Evolutionary conservation across 2,329 filamentous ascomycete genomes (phyloP).

Genomic region (Fusarium sp.): DNA sequence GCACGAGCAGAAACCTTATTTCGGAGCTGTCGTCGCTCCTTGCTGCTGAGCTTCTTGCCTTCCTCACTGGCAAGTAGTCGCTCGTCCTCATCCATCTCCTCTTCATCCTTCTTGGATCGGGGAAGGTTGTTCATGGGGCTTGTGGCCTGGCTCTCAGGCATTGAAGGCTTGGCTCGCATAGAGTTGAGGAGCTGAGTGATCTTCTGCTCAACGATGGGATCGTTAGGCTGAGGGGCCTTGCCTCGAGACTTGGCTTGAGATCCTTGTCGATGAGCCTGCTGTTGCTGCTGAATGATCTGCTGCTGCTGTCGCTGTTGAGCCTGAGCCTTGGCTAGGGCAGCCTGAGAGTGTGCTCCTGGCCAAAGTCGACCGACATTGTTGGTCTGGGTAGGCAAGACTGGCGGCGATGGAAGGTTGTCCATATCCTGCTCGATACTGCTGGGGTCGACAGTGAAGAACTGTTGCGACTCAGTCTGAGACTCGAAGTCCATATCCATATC

Average conservation of each 20-base stretch:
- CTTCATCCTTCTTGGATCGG: conserved; percentile 89
- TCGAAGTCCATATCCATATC: conserved; percentile 74
- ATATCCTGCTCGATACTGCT: conserved; percentile 73
- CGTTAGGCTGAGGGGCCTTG: conserved; percentile 66
- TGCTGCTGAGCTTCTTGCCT: conserved; percentile 98
- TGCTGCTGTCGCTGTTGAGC: conserved; percentile 76
- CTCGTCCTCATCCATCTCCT: conserved; percentile 99
- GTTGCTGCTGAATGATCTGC: conserved; percentile 65
- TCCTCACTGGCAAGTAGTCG: conserved; percentile 93
- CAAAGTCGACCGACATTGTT: conserved; percentile 79
- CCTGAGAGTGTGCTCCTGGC: conserved; percentile 94
- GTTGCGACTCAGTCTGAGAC: conserved; percentile 63
- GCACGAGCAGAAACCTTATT: conserved; percentile 99
- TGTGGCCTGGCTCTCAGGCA: conserved; percentile 57
- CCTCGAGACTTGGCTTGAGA: conserved; percentile 59
- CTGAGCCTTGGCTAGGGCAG: conserved; percentile 79
- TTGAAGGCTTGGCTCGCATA: conserved; percentile 80
- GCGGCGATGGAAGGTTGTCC: conserved; percentile 58
- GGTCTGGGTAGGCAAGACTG: conserved; percentile 62
- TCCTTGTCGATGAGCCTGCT: conserved; percentile 62
- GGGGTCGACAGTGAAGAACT: conserved; percentile 81
- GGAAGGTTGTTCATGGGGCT: conserved; percentile 75
- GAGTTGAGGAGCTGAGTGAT: conserved; percentile 93
- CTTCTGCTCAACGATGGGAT: conserved; percentile 87
- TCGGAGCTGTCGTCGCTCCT: conserved; percentile 94